Conservation (phyloP, 768 basidiomycete species). For the Leucogyrophana mollusca region DNA sequence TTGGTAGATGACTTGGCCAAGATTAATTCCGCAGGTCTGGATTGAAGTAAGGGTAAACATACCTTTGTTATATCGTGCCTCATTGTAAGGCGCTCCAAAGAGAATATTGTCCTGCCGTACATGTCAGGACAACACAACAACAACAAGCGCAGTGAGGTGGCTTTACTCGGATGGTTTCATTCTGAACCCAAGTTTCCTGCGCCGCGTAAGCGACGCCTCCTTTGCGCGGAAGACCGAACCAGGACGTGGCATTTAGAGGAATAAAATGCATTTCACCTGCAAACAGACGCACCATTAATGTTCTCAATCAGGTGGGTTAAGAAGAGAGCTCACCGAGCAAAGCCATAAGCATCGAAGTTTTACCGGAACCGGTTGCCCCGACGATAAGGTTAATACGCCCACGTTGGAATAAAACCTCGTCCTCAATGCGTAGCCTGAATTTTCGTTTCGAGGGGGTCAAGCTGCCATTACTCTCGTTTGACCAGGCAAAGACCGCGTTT, state of each 20-base stretch:
- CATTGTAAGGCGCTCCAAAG: constrained; percentile 40
- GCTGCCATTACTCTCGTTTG: constrained; percentile 8
- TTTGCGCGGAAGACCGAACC: constrained; percentile 66
- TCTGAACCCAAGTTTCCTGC: constrained; percentile 86
- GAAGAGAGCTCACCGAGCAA: constrained; percentile 37
- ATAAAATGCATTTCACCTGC: constrained; percentile 61
- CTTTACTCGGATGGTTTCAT: constrained; percentile 65
- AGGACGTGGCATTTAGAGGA: constrained; percentile 50
- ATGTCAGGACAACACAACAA: background rate
- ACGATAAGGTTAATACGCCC: constrained; percentile 56
- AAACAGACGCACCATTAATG: background rate
- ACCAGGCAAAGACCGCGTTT: constrained; percentile 58
- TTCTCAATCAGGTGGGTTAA: constrained; percentile 1
- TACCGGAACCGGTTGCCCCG: constrained; percentile 60
- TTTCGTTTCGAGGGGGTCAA: constrained; percentile 30
- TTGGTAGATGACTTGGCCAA: constrained; percentile 30
- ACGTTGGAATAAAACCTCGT: constrained; percentile 53
- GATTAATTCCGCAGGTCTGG: constrained; percentile 1
- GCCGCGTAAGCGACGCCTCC: constrained; percentile 77
- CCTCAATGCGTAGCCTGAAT: constrained; percentile 50
- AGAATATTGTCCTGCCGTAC: constrained; percentile 43
- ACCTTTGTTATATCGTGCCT: constrained; percentile 41
- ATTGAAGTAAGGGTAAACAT: constrained; percentile 2
- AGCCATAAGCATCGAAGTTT: constrained; percentile 67
- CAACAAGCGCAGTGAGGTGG: background rate